These are phyloP conservation scores for Coffea humblotiana DNA, from an alignment of 305 asterid genomes.

Conservation along the genomic window DNA sequence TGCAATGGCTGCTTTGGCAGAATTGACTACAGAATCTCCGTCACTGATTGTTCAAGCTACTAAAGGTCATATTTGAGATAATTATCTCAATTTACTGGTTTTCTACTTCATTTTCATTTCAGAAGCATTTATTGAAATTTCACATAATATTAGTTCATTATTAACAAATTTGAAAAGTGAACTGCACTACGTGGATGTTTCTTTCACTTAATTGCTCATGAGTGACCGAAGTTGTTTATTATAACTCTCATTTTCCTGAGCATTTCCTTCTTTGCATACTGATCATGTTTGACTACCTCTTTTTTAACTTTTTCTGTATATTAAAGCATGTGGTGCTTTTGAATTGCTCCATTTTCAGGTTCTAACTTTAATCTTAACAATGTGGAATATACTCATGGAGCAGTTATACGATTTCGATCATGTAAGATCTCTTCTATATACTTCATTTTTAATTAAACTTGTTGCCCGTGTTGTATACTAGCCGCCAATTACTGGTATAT, in stretches of 20 bases:
- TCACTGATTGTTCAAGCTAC: constrained; percentile 80
- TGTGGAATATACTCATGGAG: constrained; percentile 62
- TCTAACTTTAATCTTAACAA: constrained; percentile 34
- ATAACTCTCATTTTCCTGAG: background rate
- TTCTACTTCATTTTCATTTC: background rate
- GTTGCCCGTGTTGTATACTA: background rate
- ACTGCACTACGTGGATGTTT: background rate
- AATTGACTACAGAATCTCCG: constrained; percentile 52
- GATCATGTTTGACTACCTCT: background rate
- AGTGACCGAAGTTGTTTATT: background rate
- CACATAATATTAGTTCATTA: background rate
- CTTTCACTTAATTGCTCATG: background rate
- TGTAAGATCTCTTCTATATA: constrained; percentile 41
- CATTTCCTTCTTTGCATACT: background rate
- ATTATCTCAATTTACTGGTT: background rate
- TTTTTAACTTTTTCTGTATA: background rate
- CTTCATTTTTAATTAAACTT: background rate
- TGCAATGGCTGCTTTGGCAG: constrained; percentile 37
- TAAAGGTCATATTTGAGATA: constrained; percentile 36
- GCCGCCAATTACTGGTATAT: constrained; percentile 28
- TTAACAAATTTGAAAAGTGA: background rate
- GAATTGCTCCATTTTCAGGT: constrained; percentile 39
- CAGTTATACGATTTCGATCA: constrained; percentile 70
- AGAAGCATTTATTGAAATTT: background rate
- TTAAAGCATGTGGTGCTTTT: background rate